A percentile compares a stretch with the other conserved stretches of the same genome.
phyloP scores from a whole-genome alignment of 345 rosid species.

The Salix arbutifolia region DNA sequence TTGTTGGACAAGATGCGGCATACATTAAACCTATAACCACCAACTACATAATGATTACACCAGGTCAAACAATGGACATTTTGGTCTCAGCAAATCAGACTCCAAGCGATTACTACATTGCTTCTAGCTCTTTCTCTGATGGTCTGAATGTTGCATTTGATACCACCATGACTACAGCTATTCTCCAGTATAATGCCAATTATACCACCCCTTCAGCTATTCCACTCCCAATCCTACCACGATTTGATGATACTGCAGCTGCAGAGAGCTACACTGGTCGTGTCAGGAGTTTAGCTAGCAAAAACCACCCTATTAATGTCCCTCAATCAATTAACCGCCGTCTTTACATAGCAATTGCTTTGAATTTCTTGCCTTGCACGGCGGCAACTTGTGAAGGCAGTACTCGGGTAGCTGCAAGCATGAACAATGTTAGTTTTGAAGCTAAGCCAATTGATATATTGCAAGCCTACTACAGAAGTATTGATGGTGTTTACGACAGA shows the following conservation, averaged over 20 bases:
- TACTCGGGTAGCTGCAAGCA: slow-evolving; percentile 28
- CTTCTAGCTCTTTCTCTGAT: slow-evolving; percentile 54
- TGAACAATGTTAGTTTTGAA: slow-evolving; percentile 44
- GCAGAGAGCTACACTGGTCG: slow-evolving; percentile 11
- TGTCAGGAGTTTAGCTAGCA: slow-evolving; percentile 19
- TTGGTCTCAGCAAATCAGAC: slow-evolving; percentile 67
- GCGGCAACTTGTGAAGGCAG: background rate
- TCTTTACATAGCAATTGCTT: slow-evolving; percentile 21
- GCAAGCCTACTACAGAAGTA: slow-evolving; percentile 42
- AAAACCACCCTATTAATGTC: slow-evolving; percentile 23
- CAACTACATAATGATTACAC: slow-evolving; percentile 53
- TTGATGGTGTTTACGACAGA: slow-evolving; percentile 7
- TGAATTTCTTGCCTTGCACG: slow-evolving; percentile 22
- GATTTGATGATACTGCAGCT: slow-evolving; percentile 12
- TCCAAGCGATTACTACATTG: slow-evolving; percentile 71
- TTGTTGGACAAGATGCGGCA: slow-evolving; percentile 36
- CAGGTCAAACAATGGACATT: slow-evolving; percentile 78
- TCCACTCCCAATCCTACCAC: slow-evolving; percentile 28
- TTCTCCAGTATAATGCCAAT: slow-evolving; percentile 52
- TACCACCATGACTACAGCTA: slow-evolving; percentile 78
- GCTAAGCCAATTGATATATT: slow-evolving; percentile 25
- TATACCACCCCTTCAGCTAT: slow-evolving; percentile 20
- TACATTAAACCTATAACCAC: slow-evolving; percentile 23
- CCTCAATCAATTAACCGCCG: slow-evolving; percentile 16
- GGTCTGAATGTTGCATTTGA: slow-evolving; percentile 53